phyloP scores from a whole-genome alignment of 2,329 filamentous ascomycete genomes.

The Teratosphaeriaceae sp. region DNA sequence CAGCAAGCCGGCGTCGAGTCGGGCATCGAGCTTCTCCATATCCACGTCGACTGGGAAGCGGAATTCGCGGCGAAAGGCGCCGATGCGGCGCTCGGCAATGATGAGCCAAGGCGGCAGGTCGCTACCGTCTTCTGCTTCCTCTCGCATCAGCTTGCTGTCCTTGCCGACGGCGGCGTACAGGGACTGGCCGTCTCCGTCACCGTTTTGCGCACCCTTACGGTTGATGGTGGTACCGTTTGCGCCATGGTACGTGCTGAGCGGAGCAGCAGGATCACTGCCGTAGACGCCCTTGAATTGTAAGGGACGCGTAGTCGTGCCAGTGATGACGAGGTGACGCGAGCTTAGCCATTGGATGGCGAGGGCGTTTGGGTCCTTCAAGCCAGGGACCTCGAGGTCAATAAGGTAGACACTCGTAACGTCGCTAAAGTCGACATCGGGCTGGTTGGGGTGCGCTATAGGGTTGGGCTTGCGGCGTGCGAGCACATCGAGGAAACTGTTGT shows the following conservation, averaged over 20 bases:
- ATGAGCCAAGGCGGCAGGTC: constrained; percentile 6
- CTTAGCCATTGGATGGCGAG: constrained; percentile 9
- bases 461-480: constrained; percentile 11
- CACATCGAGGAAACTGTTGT: constrained; percentile 10
- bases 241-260: not conserved
- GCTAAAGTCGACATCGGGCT: constrained; percentile 13
- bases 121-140: not conserved
- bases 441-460: constrained; percentile 9
- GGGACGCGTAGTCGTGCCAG: constrained; percentile 3
- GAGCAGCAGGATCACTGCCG: not conserved
- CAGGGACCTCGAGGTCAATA: constrained; percentile 12
- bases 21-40: constrained; percentile 4
- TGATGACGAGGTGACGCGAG: constrained; percentile 7
- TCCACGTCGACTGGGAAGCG: constrained; percentile 13
- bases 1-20: constrained; percentile 4
- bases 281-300: not conserved
- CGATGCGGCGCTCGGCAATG: constrained; percentile 5
- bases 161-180: not conserved
- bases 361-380: constrained; percentile 9
- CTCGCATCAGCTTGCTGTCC: not conserved
- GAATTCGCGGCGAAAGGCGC: constrained; percentile 11
- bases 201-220: not conserved
- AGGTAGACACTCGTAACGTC: constrained; percentile 8
- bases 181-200: too few relatives aligned
- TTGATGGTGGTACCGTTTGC: not conserved